Base-by-base conservation (phyloP, 208 protist genomes). In the Herpetomonas tarakana region DNA sequence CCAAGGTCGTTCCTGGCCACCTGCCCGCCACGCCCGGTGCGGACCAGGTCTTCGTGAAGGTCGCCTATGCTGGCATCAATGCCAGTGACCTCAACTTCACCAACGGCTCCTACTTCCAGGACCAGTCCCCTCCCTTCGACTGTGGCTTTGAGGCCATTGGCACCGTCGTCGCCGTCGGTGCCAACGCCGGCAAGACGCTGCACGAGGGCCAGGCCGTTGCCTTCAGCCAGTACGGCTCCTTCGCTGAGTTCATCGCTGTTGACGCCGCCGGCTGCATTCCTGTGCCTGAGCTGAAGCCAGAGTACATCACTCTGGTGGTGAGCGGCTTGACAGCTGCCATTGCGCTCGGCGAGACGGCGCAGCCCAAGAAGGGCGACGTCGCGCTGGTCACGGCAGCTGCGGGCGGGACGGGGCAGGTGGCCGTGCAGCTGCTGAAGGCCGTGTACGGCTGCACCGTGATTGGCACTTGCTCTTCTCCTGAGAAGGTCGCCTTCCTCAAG, bases 401-500 rank as follows among this genome's bases (percentile, higher is more conserved):
- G 2, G 92, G 92, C 47, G 92, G 86, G 26, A 93, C 88, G 18
- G 92, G 92, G 11, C 81, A 86, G 26, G 84, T 93, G 44, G 86
- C 88, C 24, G 89, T 96, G 51, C 92, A 97, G 70, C 68, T 95
- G 26, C 78, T 92, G n/a, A 92, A 93, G 74, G 69, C 81, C 31
- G 49, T 89, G 26, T 91, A 91, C 59, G 77, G 76, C 14, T 91
- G 78, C 72, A 66, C 55, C 65, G 92, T 97, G 14, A 91, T 96
- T 55, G 92, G 92, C 55, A 94, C 91, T 24, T 94, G 88, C 68
- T 86, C 78, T 47, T 78, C 68, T 22, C 25, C 41, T 0, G 71
- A 76, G 19, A 97, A 97, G 67, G 61, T 71, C 30, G 62, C 53
- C 2, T 93, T 94, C 62, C 73, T 97, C 12, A 82, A 83, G 41